Base-by-base conservation (phyloP, 2,329 filamentous ascomycete species). In the Neonectria sp. region DNA sequence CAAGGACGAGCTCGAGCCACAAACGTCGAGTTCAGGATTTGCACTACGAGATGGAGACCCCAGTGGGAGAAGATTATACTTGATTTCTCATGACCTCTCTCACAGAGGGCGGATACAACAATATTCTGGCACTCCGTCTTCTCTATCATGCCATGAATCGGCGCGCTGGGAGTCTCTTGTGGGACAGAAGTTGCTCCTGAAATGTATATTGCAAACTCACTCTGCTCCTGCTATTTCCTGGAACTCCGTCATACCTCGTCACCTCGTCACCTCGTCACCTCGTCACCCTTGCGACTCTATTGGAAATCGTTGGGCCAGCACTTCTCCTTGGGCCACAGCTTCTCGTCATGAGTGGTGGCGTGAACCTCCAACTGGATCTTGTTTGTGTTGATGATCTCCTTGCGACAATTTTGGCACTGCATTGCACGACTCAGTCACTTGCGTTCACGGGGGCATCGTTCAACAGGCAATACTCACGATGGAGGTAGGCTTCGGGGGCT, bases 241-340 rank as follows among this genome's bases (percentile, higher is more conserved):
- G 13, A 40, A 40, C 13, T 40, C 35, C 35, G 5, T 40, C 35
- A 40, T 40, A 40, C 35, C 35, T 40, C 15, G 35, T 40, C 35
- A 40, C 35, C 13, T 6, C 17, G 17, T 40, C 35, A 40, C 35
- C 15, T 40, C 15, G 35, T 40, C 35, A 40, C 35, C 13, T 6
- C 17, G 17, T 40, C 35, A 40, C 35, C 15, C 4, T 17, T 40
- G 35, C 6, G 15, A 7, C 13, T 40, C 17, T 40, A 40, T 40
- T 40, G 56, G 68, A 85, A 86, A 56, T 86, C 84, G 58, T 84
- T 85, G 2, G 86, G 86, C 83, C 85, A 89, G 80, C 86, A 89
- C 81, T 88, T 88, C 81, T 88, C 86, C 81, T 88, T 88, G 1
- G 86, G 78, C 86, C 86, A 88, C 4, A 77, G 65, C 68, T 84